Base-by-base conservation (phyloP, 257 asterid genomes). In the Salvia miltiorrhiza region DNA sequence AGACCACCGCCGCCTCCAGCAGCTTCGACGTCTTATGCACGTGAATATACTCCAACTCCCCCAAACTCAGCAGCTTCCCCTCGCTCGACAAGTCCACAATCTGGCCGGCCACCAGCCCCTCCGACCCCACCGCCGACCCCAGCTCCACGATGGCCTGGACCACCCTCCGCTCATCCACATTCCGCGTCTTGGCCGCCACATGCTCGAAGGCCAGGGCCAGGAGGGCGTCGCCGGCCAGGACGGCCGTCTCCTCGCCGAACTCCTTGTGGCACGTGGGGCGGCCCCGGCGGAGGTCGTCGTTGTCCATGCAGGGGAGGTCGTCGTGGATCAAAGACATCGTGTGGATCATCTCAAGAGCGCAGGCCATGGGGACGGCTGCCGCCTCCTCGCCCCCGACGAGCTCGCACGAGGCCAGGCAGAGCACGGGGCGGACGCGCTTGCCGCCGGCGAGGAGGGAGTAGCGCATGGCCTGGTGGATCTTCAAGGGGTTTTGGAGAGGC, bases 221-320 rank as follows among this genome's bases (percentile, higher is more conserved):
- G 16, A 89, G 86, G 5, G 96, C 91, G 60, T 89, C 93, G 1
- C 96, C 93, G 4, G 86, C 87, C 0, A 89, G 86, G 21, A 89
- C 83, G 0, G 93, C 93, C 0, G 84, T 88, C 20, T 79, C 82
- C 72, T 88, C 89, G 2, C 85, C 93, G 10, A 81, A 88, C 1
- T 75, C 83, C 86, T 78, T 80, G 79, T 85, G 96, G 64, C 77
- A 83, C 0, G 96, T 83, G n/a, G 88, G 93, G 74, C 65, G 78
- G 10, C 93, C 92, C 4, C 91, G 71, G 17, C 92, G 89, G 1
- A 85, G 67, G 37, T 85, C 94, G 40, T 87, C 92, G 28, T 85
- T 52, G 67, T 85, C 96, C 92, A 86, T 87, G 74, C 96, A 87
- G 0, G 94, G 96, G 33, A 89, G 92, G 66, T 87, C 96, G 28